Percentiles rank a stretch among this genome's conserved stretches.
Conservation (phyloP, 2,329 filamentous ascomycete genomes). For the Ophiostoma triangulosporum region DNA sequence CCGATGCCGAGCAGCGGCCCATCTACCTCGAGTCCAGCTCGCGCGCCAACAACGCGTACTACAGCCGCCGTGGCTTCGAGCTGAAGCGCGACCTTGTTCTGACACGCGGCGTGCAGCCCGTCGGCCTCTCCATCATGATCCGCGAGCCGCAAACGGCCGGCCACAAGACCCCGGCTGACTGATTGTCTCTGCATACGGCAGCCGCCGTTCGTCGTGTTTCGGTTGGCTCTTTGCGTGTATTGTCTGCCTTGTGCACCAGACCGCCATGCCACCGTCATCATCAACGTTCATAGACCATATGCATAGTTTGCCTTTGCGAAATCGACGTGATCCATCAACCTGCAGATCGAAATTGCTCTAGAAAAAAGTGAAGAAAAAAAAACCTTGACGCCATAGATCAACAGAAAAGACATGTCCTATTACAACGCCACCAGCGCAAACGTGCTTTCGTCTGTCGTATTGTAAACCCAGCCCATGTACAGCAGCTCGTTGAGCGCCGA, state of each 20-base stretch:
- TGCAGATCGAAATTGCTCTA: too few relatives aligned
- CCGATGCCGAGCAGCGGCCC: constrained; percentile 52
- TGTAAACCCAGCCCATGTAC: constrained; percentile 63
- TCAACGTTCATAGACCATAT: background rate
- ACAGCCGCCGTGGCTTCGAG: constrained; percentile 63
- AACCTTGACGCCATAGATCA: too few relatives aligned
- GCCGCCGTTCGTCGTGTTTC: too few relatives aligned
- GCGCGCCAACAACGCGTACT: constrained; percentile 53
- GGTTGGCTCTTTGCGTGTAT: background rate
- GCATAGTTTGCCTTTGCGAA: too few relatives aligned
- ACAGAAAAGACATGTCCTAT: background rate
- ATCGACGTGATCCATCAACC: too few relatives aligned
- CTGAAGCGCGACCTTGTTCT: constrained; percentile 49
- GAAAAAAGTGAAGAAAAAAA: too few relatives aligned
- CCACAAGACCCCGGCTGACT: constrained; percentile 9
- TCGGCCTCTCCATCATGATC: constrained; percentile 69
- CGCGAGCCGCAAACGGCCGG: constrained; percentile 44
- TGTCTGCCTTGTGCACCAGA: background rate
- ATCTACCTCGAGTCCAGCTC: constrained; percentile 74
- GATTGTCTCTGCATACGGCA: background rate
- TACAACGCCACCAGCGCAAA: constrained; percentile 25
- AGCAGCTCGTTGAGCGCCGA: constrained; percentile 73
- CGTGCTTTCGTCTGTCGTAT: constrained; percentile 84
- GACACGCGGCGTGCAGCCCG: constrained; percentile 40
- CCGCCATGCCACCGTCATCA: background rate